A percentile compares a stretch with the other conserved stretches of the same genome.
phyloP scores from a whole-genome alignment of 768 basidiomycete genomes.

The Tulasnella sp. region DNA sequence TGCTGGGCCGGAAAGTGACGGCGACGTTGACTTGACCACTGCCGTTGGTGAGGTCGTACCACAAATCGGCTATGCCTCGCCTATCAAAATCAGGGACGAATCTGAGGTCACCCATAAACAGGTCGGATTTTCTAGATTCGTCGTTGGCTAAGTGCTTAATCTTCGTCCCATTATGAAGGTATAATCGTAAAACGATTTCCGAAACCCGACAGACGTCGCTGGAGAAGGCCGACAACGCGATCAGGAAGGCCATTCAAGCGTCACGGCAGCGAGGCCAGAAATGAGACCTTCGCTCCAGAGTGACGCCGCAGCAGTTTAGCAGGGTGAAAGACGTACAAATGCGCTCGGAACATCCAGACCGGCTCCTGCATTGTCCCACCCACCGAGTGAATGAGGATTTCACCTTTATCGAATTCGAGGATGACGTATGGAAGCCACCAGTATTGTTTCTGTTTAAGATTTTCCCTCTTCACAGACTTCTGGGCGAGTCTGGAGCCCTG shows the following conservation, averaged over 20 bases:
- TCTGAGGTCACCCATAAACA: conserved; percentile 88
- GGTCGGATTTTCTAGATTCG: conserved; percentile 87
- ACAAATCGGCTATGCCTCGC: conserved; percentile 61
- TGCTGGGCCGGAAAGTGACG: conserved; percentile 78
- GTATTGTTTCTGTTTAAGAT: conserved; percentile 86
- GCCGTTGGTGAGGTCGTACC: conserved; percentile 79
- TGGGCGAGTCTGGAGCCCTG: conserved; percentile 65
- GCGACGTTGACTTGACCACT: conserved; percentile 88
- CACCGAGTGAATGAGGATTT: conserved; percentile 81
- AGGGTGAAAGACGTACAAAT: conserved; percentile 64
- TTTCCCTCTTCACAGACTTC: conserved; percentile 64
- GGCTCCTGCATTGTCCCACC: conserved; percentile 78
- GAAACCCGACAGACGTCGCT: conserved; percentile 95
- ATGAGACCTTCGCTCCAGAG: neutral
- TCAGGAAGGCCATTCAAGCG: conserved; percentile 13
- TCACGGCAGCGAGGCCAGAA: neutral
- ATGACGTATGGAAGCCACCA: conserved; percentile 98
- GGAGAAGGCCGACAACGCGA: conserved; percentile 16
- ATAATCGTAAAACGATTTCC: conserved; percentile 91
- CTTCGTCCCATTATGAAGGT: conserved; percentile 67
- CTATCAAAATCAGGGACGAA: conserved; percentile 86
- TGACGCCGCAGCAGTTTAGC: neutral
- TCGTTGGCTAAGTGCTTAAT: conserved; percentile 65
- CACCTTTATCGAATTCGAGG: conserved; percentile 64
- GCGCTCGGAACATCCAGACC: conserved; percentile 95